Evolutionary conservation across 2,329 filamentous ascomycete species (phyloP), one percentile per base, ranked within the genome.

Genomic region (Pseudocercospora pini-densiflorae): DNA sequence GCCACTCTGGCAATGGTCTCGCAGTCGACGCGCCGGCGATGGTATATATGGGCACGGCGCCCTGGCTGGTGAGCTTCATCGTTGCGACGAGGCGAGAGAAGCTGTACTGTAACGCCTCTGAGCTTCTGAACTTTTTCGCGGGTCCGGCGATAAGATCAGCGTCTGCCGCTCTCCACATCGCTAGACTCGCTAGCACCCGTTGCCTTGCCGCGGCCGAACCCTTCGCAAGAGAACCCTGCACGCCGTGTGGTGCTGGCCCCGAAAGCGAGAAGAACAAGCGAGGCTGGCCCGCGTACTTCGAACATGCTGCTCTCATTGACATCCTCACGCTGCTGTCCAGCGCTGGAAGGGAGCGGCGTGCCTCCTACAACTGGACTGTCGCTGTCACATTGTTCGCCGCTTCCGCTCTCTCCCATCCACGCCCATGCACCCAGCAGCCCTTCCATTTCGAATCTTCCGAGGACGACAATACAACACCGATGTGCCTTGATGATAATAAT

Each of bases 1-100:
- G 91, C 94, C 95, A 99, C 81, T 99, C 95, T 67, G 95, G 95
- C 31, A 99, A 86, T 21, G 92, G 92, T 27, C 94, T 88, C 6
- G 93, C 91, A 19, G 92, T 94, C 40, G 92, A 92, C 36, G 93
- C 92, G 71, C 95, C 96, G 43, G 94, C 93, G 75, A 99, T 92
- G 62, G 95, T 98, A 77, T 99, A 99, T 1, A 97, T 94, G 64
- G 92, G 92, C 66, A 97, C 91, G 53, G 90, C 86, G 69, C 92
- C 92, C 71, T 92, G 89, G 74, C 93, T 93, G 29, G 90, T 90
- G 78, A 94, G 87, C 84, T 93, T 93, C 92, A 94, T 94, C 12
- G 23, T 40, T 57, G 51, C 55, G 29, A 40, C 36, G 36, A 40
- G 14, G n/a, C 31, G 31, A 33, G 2, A 7, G 31, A 33, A 33